These are phyloP conservation scores for Leishmania turanica DNA, from an alignment of 208 protist species.

Conservation along the genomic window DNA sequence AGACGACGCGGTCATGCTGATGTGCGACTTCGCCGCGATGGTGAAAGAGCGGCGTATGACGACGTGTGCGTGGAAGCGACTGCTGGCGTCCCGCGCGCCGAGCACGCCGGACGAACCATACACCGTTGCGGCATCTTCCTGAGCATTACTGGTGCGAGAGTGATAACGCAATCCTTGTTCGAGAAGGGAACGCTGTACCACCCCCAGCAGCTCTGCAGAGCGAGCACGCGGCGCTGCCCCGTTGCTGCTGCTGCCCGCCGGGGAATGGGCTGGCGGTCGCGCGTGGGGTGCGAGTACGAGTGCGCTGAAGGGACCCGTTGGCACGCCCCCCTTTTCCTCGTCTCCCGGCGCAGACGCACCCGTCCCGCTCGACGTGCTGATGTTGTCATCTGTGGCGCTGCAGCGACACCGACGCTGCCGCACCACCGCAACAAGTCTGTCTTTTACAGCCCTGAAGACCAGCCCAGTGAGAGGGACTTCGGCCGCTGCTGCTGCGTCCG, in stretches of 20 bases:
- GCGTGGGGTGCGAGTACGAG: not conserved
- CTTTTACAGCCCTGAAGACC: slow-evolving; percentile 17
- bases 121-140: not conserved
- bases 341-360: not conserved
- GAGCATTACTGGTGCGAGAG: slow-evolving; percentile 1
- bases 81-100: not conserved
- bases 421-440: slow-evolving; percentile 20
- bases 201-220: slow-evolving; percentile 24
- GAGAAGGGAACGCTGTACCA: slow-evolving; percentile 9
- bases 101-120: too few relatives aligned
- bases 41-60: slow-evolving; percentile 6
- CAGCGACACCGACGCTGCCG: slow-evolving; percentile 21
- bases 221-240: slow-evolving; percentile 10
- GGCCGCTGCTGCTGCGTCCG: slow-evolving; percentile 7
- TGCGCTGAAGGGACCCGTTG: not conserved
- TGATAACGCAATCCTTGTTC: slow-evolving; percentile 5
- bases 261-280: not conserved
- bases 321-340: not conserved
- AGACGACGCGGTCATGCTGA: not conserved
- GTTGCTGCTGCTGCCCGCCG: not conserved
- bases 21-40: not conserved
- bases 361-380: not conserved
- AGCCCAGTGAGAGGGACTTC: slow-evolving; percentile 22
- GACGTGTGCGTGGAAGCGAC: not conserved
- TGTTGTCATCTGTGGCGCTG: not conserved